Evolutionary conservation across 2,329 filamentous ascomycete species (phyloP).

Genomic region (Aphanocladium album): DNA sequence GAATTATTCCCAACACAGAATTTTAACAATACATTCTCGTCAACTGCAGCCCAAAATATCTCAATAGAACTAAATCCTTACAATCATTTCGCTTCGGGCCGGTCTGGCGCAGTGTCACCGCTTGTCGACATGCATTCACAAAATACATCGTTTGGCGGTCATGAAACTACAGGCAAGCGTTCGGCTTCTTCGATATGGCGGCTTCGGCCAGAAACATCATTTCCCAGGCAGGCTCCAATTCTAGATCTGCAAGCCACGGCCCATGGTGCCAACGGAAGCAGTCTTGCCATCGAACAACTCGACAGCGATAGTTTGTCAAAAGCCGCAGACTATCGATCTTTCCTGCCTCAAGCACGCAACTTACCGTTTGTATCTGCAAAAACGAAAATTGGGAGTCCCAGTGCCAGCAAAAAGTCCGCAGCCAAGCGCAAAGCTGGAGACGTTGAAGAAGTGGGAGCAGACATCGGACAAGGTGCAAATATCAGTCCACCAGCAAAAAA

Average conservation of each 20-base stretch:
- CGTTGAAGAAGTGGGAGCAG: not conserved
- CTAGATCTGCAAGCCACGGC: not conserved
- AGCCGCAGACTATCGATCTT: conserved; percentile 20
- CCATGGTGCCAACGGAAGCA: no score
- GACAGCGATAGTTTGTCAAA: not conserved
- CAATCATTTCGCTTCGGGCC: not conserved
- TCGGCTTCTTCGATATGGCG: not conserved
- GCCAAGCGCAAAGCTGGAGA: not conserved
- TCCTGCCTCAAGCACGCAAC: conserved; percentile 10
- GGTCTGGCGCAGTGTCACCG: not conserved
- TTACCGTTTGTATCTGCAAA: conserved; percentile 1
- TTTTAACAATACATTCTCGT: not conserved
- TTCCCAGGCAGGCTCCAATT: no score
- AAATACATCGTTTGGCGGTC: not conserved
- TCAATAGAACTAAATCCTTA: conserved; percentile 5
- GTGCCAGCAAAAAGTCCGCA: not conserved
- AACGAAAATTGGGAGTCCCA: not conserved
- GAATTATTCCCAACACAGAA: not conserved
- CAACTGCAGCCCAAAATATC: not conserved
- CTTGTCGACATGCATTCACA: not conserved
- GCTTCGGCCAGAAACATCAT: not conserved
- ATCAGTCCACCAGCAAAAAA: not conserved
- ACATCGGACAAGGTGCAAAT: not conserved
- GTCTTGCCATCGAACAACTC: not conserved
- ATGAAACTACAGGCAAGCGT: not conserved